These are phyloP conservation scores for Mycena pura DNA, from an alignment of 768 basidiomycete genomes.

Conservation along the genomic window DNA sequence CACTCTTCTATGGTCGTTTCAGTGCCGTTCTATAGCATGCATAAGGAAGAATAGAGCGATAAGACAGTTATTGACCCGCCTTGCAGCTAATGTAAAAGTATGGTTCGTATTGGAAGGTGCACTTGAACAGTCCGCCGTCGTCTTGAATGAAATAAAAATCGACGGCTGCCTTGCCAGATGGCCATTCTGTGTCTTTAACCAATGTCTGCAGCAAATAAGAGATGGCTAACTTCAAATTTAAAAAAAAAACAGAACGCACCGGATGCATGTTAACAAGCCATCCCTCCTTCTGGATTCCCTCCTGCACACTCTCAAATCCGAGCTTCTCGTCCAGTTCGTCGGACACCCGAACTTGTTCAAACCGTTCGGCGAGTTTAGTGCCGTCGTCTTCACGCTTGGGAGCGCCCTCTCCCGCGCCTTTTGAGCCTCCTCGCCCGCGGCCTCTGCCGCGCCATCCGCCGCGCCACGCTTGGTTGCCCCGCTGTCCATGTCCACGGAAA, in stretches of 20 bases:
- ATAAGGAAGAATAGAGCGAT: constrained; percentile 6
- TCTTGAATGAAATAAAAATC: constrained; percentile 98
- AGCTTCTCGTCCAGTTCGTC: constrained; percentile 96
- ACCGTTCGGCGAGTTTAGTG: constrained; percentile 82
- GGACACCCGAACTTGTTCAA: constrained; percentile 74
- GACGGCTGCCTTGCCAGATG: constrained; percentile 87
- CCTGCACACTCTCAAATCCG: constrained; percentile 83
- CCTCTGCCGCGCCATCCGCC: constrained; percentile 65
- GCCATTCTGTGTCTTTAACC: constrained; percentile 84
- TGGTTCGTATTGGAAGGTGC: constrained; percentile 90
- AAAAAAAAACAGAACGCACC: constrained; percentile 52
- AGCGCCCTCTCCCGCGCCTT: constrained; percentile 53
- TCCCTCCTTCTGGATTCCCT: constrained; percentile 80
- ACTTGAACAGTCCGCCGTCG: constrained; percentile 96
- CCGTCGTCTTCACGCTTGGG: constrained; percentile 89
- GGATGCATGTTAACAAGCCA: constrained; percentile 99
- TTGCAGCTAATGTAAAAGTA: constrained; percentile 95
- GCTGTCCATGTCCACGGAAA: constrained; percentile 56
- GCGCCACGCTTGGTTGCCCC: constrained; percentile 56
- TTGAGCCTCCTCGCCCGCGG: constrained; percentile 46
- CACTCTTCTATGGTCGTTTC: constrained; percentile 95
- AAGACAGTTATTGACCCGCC: constrained; percentile 50
- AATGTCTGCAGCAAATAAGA: constrained; percentile 64
- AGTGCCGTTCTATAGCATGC: constrained; percentile 66
- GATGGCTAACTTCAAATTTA: not conserved